These are phyloP conservation scores for Macrolepiota albuminosa DNA, from an alignment of 768 basidiomycete genomes.

Conservation along the genomic window DNA sequence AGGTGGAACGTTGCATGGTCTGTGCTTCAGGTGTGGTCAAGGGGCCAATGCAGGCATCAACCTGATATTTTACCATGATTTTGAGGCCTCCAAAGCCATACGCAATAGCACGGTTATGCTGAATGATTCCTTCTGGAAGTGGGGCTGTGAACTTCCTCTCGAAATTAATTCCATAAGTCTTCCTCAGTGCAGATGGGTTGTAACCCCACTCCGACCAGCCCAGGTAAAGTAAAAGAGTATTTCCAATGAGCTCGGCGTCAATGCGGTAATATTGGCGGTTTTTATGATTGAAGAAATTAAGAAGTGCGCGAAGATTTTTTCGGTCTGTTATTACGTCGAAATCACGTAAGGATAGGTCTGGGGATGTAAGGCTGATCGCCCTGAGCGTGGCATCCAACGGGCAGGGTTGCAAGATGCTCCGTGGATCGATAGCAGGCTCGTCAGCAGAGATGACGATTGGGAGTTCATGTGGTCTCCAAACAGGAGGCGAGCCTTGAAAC, in stretches of 20 bases:
- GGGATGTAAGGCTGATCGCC: constrained; percentile 10
- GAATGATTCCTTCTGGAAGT: constrained; percentile 10
- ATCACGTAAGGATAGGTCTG: constrained; percentile 8
- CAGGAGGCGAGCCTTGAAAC: constrained; percentile 11
- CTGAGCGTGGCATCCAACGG: constrained; percentile 13
- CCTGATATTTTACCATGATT: constrained; percentile 25
- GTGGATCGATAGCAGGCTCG: constrained; percentile 11
- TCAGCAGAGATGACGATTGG: constrained; percentile 11
- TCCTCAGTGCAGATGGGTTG: not conserved
- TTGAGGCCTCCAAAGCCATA: constrained; percentile 20
- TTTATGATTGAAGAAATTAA: constrained; percentile 9
- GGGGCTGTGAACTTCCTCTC: constrained; percentile 14
- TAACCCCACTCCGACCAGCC: constrained; percentile 15
- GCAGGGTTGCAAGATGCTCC: constrained; percentile 9
- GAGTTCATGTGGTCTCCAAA: constrained; percentile 14
- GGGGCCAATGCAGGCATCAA: constrained; percentile 21
- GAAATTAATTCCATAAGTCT: constrained; percentile 13
- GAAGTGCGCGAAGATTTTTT: constrained; percentile 16
- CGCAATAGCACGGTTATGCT: constrained; percentile 15
- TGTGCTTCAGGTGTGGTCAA: not conserved
- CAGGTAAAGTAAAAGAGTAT: constrained; percentile 15
- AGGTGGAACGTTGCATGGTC: not conserved
- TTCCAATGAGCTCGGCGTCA: constrained; percentile 15
- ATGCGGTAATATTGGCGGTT: constrained; percentile 9
- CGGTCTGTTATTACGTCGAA: constrained; percentile 17